phyloP scores from a whole-genome alignment of 768 basidiomycete genomes.

The Tricholoma sp. region DNA sequence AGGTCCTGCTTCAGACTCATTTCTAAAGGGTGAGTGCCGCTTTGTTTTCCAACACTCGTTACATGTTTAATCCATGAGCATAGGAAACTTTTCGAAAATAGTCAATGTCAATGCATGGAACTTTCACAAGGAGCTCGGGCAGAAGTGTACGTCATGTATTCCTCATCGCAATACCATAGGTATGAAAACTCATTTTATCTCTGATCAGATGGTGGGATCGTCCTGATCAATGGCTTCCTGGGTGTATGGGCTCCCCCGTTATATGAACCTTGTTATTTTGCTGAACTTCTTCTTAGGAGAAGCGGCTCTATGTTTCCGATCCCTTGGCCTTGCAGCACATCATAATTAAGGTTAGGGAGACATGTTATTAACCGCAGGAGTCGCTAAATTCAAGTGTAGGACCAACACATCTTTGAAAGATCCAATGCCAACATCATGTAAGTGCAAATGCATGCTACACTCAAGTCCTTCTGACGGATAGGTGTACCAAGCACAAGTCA shows the following conservation, averaged over 20 bases:
- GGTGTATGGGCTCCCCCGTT: conserved; percentile 9
- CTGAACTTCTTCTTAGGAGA: conserved; percentile 1
- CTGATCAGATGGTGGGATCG: conserved; percentile 13
- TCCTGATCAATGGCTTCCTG: conserved; percentile 12
- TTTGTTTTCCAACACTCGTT: neutral
- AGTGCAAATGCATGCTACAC: neutral
- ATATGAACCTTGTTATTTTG: neutral
- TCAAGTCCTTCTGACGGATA: neutral
- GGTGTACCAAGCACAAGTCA: neutral
- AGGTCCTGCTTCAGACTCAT: conserved; percentile 25
- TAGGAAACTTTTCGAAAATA: neutral
- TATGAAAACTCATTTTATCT: neutral
- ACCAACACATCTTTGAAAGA: too few species aligned
- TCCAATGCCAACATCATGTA: conserved; percentile 29
- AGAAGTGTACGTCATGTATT: neutral
- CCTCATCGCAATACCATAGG: neutral
- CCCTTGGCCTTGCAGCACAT: conserved; percentile 32
- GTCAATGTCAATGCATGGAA: neutral
- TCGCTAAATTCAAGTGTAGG: conserved; percentile 13
- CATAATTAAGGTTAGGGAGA: conserved; percentile 26
- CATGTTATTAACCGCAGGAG: neutral
- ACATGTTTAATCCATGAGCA: neutral
- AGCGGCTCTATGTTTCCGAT: conserved; percentile 29
- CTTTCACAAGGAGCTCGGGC: conserved; percentile 1
- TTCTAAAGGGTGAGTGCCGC: conserved; percentile 21